Percentiles rank a stretch among this genome's conserved stretches.
These are phyloP conservation scores for Ambrosia hybrid DNA, from an alignment of 140 eudicot species.

Conservation along the genomic window DNA sequence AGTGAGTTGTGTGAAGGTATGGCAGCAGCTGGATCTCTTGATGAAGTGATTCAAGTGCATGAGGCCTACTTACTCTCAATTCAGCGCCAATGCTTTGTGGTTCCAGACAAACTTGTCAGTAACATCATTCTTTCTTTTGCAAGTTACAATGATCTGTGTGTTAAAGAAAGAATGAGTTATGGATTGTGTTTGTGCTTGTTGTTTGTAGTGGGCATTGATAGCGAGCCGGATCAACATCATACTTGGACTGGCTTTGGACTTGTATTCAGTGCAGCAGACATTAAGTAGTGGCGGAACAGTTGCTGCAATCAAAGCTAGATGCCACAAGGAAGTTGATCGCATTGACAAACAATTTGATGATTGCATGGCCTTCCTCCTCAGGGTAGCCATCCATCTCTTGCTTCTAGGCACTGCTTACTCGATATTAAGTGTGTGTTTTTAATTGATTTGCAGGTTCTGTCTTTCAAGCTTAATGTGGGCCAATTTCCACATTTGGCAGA, in stretches of 20 bases:
- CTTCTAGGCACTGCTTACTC: too few relatives aligned
- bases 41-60: constrained; percentile 93
- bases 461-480: constrained; percentile 92
- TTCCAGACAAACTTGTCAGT: constrained; percentile 89
- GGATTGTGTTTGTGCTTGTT: constrained; percentile 5
- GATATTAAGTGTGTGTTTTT: background rate
- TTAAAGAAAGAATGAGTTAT: background rate
- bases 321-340: constrained; percentile 86
- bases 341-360: constrained; percentile 92
- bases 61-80: constrained; percentile 87
- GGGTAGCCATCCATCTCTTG: constrained; percentile 43
- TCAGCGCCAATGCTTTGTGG: constrained; percentile 94
- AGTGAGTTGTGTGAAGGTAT: constrained; percentile 88
- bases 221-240: constrained; percentile 91
- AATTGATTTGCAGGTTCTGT: constrained; percentile 59
- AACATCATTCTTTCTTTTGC: constrained; percentile 4
- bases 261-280: constrained; percentile 76
- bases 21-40: constrained; percentile 85
- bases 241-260: constrained; percentile 87
- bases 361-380: constrained; percentile 93
- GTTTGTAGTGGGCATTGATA: constrained; percentile 78
- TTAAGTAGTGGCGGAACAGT: constrained; percentile 72
- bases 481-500: constrained; percentile 97
- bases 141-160: background rate
- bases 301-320: constrained; percentile 78